phyloP scores from a whole-genome alignment of 1,284 basidiomycete genomes.

The Microbotryum intermedium region DNA sequence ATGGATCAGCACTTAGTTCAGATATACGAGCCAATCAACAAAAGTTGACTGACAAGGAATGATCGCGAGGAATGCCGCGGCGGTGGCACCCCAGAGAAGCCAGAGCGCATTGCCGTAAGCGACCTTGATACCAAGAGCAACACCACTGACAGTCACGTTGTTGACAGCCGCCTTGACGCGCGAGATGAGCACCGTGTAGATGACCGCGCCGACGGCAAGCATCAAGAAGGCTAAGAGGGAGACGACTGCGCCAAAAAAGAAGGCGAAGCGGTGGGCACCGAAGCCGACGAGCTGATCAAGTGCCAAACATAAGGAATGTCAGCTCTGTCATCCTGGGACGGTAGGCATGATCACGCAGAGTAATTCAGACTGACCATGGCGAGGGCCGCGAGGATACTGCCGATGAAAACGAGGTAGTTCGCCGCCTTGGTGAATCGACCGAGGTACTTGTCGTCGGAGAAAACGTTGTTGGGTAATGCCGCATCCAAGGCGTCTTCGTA shows the following conservation, averaged over 20 bases:
- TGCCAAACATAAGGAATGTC: neutral
- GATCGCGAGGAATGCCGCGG: slow-evolving; percentile 20
- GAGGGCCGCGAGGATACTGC: slow-evolving; percentile 10
- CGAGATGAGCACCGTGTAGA: slow-evolving; percentile 26
- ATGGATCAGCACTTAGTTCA: too few relatives aligned
- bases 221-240: slow-evolving; percentile 24
- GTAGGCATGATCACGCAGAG: too few relatives aligned
- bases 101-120: slow-evolving; percentile 30
- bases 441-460: slow-evolving; percentile 19
- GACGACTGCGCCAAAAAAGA: slow-evolving; percentile 20
- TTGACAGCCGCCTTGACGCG: slow-evolving; percentile 15
- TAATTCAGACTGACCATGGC: slow-evolving; percentile 2
- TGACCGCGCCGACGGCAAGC: slow-evolving; percentile 23
- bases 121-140: slow-evolving; percentile 25
- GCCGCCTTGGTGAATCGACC: slow-evolving; percentile 10
- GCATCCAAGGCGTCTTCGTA: slow-evolving; percentile 14
- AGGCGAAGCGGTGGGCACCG: slow-evolving; percentile 29
- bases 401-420: slow-evolving; percentile 20
- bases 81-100: slow-evolving; percentile 29
- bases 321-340: slow-evolving; percentile 1
- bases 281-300: slow-evolving; percentile 26
- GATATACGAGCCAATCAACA: too few relatives aligned
- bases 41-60: slow-evolving; percentile 9
- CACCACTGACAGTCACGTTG: slow-evolving; percentile 8
- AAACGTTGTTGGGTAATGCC: slow-evolving; percentile 18